A percentile compares a stretch with the other conserved stretches of the same genome.
phyloP scores from a whole-genome alignment of 2,329 filamentous ascomycete species.

The Fusarium tricinctum region DNA sequence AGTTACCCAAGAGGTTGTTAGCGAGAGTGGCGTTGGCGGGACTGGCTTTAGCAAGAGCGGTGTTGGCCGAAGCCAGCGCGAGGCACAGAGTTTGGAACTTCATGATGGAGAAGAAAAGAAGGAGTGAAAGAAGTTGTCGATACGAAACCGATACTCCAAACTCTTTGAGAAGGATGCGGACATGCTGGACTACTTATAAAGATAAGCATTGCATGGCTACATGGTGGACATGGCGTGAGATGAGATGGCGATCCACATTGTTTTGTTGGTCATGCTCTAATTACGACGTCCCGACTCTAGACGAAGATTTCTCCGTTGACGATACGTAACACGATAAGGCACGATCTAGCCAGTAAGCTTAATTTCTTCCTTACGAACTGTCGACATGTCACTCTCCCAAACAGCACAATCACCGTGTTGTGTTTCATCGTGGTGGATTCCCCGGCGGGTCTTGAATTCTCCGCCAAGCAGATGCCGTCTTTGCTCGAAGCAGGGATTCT shows the following conservation, averaged over 20 bases:
- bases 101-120: conserved; percentile 19
- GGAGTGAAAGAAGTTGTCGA: conserved; percentile 22
- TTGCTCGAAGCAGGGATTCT: background rate
- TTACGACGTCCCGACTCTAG: background rate
- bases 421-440: conserved; percentile 14
- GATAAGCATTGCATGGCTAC: background rate
- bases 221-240: conserved; percentile 8
- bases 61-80: conserved; percentile 36
- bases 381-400: background rate
- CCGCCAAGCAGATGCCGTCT: conserved; percentile 16
- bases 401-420: conserved; percentile 20
- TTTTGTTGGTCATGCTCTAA: background rate
- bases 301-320: background rate
- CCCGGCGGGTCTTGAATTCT: conserved; percentile 12
- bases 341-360: conserved; percentile 10
- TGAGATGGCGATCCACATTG: conserved; percentile 15
- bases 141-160: conserved; percentile 7
- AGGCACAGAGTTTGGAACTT: conserved; percentile 41
- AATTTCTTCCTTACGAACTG: background rate
- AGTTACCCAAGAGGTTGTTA: conserved; percentile 31
- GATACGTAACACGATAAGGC: background rate
- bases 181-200: conserved; percentile 10
- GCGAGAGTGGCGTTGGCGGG: conserved; percentile 29
- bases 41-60: conserved; percentile 21
- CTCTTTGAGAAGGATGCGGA: background rate